Base-by-base conservation (phyloP, 495 filamentous ascomycete genomes). In the Penicillium turbatum region DNA sequence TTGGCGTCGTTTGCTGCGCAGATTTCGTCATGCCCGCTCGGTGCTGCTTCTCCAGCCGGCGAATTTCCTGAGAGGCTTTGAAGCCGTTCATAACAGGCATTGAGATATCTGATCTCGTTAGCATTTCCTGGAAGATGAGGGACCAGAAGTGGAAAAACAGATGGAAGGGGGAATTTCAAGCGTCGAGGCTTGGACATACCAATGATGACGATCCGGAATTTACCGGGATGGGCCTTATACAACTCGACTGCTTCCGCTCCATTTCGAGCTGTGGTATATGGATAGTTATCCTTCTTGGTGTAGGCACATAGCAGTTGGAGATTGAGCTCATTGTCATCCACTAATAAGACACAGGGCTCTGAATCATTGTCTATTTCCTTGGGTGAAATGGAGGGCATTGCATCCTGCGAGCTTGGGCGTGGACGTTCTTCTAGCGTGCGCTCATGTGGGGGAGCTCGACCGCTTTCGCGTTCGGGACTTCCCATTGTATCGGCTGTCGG, bases 21-120 rank as follows among this genome's bases (percentile, higher is more conserved):
- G 50, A 46, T 24, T 53, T 36, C 1, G 29, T n/a, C 7, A 49
- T 16, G 5, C 8, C 30, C 10, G 27, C 51, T 5, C 50, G 53
- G 26, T 56, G 31, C 15, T 84, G 78, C 26, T 83, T 79, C 0
- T 79, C 69, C 65, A 89, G 84, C 32, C 77, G 74, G 3, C 89
- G 79, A 44, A 93, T 82, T 41, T 85, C 71, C 38, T 83, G 82
- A 0, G 87, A 86, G 3, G 87, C 86, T 64, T 91, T 83, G 63
- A 91, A 90, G 9, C 89, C 89, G 62, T 92, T 85, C 26, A 92
- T 80, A 8, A 91, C 78, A 0, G 89, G 89, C 89, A 93, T 93
- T 66, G 91, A 88, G 12, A 90, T 85, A 68, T 93, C 89, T 74
- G 62, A 79, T 76, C 0, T 50, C 2, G 82, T 51, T 36, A 54